Evolutionary conservation across 2,329 filamentous ascomycete species (phyloP).

Genomic region (Diaporthe capsici): DNA sequence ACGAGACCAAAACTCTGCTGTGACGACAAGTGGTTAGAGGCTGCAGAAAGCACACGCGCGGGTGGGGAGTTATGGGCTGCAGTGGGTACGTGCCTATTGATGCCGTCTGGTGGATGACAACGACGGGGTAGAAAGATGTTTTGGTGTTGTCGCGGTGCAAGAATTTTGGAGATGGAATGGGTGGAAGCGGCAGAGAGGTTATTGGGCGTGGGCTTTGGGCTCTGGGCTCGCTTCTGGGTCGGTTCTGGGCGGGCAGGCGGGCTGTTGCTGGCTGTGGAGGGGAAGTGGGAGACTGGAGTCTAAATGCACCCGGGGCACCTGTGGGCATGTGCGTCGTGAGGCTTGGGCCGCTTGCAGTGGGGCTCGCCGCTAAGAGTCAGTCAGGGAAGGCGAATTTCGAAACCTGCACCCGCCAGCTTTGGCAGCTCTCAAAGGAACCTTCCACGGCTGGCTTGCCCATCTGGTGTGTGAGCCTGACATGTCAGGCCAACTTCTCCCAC

Average conservation of each 20-base stretch:
- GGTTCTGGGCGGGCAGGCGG: background rate
- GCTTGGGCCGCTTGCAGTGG: conserved; percentile 35
- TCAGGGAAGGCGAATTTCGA: conserved; percentile 16
- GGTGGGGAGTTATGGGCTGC: background rate
- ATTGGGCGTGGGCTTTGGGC: conserved; percentile 33
- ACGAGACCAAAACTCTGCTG: conserved; percentile 24
- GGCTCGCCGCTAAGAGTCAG: conserved; percentile 29
- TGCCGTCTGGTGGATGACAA: conserved; percentile 4
- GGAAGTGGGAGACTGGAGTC: conserved; percentile 11
- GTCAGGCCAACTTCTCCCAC: background rate
- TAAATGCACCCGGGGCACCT: conserved; percentile 21
- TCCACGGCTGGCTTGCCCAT: background rate
- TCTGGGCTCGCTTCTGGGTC: background rate
- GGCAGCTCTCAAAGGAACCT: conserved; percentile 15
- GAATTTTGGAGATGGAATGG: conserved; percentile 41
- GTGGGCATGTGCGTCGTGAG: conserved; percentile 23
- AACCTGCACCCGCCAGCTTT: conserved; percentile 13
- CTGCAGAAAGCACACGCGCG: background rate
- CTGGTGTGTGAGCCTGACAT: background rate
- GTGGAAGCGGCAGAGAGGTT: conserved; percentile 29
- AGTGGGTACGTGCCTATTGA: conserved; percentile 30
- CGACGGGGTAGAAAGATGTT: background rate
- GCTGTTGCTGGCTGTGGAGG: conserved; percentile 15
- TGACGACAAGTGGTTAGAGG: conserved; percentile 1
- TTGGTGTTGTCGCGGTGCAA: conserved; percentile 39